Conservation (phyloP, 805 yeast species). For the Zygoascus flipseniorum region DNA sequence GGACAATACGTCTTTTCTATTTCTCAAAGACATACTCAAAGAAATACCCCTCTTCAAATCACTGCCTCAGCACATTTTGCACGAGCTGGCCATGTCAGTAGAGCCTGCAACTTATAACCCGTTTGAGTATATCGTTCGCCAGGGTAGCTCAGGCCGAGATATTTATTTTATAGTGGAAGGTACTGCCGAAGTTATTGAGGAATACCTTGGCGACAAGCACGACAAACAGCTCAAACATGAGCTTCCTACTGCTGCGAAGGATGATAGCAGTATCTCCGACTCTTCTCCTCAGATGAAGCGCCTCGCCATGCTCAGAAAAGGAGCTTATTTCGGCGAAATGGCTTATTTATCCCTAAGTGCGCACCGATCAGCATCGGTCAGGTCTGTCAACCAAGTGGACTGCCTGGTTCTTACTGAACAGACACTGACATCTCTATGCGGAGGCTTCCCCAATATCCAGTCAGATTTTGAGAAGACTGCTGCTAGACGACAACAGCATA, state of each 20-base stretch:
- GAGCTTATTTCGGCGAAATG: conserved; percentile 72
- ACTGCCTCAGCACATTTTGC: conserved; percentile 51
- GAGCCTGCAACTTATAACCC: conserved; percentile 48
- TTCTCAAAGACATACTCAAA: conserved; percentile 3
- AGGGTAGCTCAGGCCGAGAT: conserved; percentile 54
- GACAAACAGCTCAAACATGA: not conserved
- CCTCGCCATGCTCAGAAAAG: conserved; percentile 39
- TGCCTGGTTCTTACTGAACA: conserved; percentile 52
- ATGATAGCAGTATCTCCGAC: not conserved
- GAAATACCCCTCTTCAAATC: conserved; percentile 50
- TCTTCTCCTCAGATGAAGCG: not conserved
- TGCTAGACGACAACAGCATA: not conserved
- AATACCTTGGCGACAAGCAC: conserved; percentile 3
- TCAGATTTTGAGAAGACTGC: conserved; percentile 58
- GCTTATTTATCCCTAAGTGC: conserved; percentile 43
- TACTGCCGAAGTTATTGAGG: conserved; percentile 56
- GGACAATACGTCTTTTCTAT: conserved; percentile 1
- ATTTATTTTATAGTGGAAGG: conserved; percentile 62
- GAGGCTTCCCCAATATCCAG: conserved; percentile 48
- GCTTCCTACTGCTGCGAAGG: conserved; percentile 38
- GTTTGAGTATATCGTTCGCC: conserved; percentile 51
- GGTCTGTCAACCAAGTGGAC: conserved; percentile 53
- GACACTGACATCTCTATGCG: conserved; percentile 45
- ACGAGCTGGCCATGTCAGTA: conserved; percentile 54
- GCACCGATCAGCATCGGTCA: conserved; percentile 51